A percentile compares a stretch with the other conserved stretches of the same genome.
Evolutionary conservation across 148 eudicot genomes (phyloP).

Genomic region (Diospyros kaki): DNA sequence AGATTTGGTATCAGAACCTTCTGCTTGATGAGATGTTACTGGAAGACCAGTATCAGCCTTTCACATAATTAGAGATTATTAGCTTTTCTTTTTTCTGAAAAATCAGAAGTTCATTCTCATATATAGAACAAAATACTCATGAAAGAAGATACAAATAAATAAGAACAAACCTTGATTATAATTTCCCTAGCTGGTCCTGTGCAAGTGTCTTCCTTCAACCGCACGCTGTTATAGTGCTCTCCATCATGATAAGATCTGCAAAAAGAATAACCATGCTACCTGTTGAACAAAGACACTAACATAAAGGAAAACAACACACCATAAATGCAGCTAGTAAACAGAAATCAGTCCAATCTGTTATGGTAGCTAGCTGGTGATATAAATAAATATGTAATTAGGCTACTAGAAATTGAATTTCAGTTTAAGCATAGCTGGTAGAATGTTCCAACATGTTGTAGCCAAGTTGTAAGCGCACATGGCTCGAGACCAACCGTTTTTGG

Average conservation of each 20-base stretch:
- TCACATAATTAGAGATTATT: conserved; percentile 44
- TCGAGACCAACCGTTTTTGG: too few relatives aligned
- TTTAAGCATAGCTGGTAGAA: too few relatives aligned
- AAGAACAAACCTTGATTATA: conserved; percentile 55
- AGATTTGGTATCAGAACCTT: conserved; percentile 37
- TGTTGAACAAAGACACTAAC: background rate
- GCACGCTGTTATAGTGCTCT: conserved; percentile 84
- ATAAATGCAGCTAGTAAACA: background rate
- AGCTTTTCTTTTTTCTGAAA: conserved; percentile 14
- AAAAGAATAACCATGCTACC: conserved; percentile 8
- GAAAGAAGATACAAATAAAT: background rate
- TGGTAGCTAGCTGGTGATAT: too few relatives aligned
- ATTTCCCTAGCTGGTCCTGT: conserved; percentile 78
- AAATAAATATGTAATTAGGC: too few relatives aligned
- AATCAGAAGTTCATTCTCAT: background rate
- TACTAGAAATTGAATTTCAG: too few relatives aligned
- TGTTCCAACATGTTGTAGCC: too few relatives aligned
- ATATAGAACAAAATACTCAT: background rate
- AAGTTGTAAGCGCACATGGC: too few relatives aligned
- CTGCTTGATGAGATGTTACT: conserved; percentile 58
- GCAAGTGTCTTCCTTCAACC: conserved; percentile 75
- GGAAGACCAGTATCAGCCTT: conserved; percentile 90
- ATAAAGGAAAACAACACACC: background rate
- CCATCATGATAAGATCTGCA: conserved; percentile 88
- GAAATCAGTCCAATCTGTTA: background rate